These are phyloP conservation scores for Aspergillus calidoustus DNA, from an alignment of 2,329 filamentous ascomycete genomes.

Conservation along the genomic window DNA sequence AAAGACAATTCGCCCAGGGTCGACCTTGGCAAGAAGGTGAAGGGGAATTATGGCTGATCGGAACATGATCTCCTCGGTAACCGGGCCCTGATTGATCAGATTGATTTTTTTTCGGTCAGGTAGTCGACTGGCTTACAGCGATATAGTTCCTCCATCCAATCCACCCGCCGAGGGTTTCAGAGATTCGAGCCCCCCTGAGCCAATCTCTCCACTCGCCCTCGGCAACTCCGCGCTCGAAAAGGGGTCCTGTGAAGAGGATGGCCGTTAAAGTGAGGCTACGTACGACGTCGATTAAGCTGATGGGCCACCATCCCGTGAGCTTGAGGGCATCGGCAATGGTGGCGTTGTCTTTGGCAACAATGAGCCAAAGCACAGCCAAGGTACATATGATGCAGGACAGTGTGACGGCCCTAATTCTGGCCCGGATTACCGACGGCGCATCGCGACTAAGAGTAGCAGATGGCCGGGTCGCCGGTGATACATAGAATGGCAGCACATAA, in stretches of 20 bases:
- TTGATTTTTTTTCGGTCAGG: background rate
- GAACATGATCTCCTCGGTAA: constrained; percentile 94
- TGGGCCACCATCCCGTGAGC: constrained; percentile 80
- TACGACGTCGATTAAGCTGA: constrained; percentile 66
- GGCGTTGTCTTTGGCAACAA: constrained; percentile 59
- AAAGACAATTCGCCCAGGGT: constrained; percentile 68
- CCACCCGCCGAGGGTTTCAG: constrained; percentile 71
- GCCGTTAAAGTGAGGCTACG: constrained; percentile 72
- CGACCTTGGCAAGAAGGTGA: constrained; percentile 71
- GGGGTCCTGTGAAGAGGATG: constrained; percentile 79
- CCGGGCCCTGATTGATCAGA: constrained; percentile 64
- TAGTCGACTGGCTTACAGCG: constrained; percentile 62
- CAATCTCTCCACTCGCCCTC: constrained; percentile 72
- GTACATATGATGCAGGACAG: constrained; percentile 74
- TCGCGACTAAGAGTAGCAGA: constrained; percentile 80
- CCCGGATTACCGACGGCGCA: constrained; percentile 85
- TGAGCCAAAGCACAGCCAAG: constrained; percentile 67
- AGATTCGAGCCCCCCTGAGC: constrained; percentile 60
- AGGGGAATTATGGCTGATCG: constrained; percentile 83
- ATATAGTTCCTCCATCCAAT: constrained; percentile 85
- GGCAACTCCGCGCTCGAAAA: constrained; percentile 78
- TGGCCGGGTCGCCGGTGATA: constrained; percentile 77
- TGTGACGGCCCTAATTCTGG: constrained; percentile 79
- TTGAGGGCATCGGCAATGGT: constrained; percentile 63
- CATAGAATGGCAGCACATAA: constrained; percentile 91